Conservation (phyloP, 108 stramenopile genomes). For the Cyclotella cryptica region DNA sequence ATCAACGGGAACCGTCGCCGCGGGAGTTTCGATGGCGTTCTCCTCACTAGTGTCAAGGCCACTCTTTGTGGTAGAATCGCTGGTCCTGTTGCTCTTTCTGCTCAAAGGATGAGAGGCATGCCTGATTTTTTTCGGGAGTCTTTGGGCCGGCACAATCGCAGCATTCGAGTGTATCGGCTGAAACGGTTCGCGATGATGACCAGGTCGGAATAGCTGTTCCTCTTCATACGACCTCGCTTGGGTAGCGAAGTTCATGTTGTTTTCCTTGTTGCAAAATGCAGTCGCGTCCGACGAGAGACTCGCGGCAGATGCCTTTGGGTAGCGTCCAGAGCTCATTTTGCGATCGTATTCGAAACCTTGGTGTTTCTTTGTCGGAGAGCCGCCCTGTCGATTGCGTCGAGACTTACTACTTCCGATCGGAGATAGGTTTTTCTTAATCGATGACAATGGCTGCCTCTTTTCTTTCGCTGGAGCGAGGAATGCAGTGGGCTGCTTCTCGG, state of each 20-base stretch:
- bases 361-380: not conserved
- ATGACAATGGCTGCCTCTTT: constrained; percentile 17
- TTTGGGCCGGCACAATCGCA: not conserved
- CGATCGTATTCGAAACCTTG: no score
- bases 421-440: constrained; percentile 8
- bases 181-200: not conserved
- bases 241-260: constrained; percentile 4
- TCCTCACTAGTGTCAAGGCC: constrained; percentile 4
- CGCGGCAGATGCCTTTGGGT: no score
- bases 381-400: not conserved
- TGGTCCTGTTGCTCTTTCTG: not conserved
- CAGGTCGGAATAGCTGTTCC: not conserved
- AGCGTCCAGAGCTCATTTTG: constrained; percentile 1
- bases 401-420: not conserved
- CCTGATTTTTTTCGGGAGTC: constrained; percentile 11
- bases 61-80: not conserved
- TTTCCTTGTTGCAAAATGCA: constrained; percentile 18
- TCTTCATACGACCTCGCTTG: constrained; percentile 1
- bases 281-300: no score
- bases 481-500: not conserved
- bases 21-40: constrained; percentile 3
- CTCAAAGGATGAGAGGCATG: not conserved
- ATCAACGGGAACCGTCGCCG: constrained; percentile 28
- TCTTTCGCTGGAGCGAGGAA: constrained; percentile 9
- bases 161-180: not conserved